Percentiles rank a stretch among this genome's conserved stretches.
Evolutionary conservation across 176 grass and related monocot species (phyloP).

Genomic region (Alloteropsis semialata): DNA sequence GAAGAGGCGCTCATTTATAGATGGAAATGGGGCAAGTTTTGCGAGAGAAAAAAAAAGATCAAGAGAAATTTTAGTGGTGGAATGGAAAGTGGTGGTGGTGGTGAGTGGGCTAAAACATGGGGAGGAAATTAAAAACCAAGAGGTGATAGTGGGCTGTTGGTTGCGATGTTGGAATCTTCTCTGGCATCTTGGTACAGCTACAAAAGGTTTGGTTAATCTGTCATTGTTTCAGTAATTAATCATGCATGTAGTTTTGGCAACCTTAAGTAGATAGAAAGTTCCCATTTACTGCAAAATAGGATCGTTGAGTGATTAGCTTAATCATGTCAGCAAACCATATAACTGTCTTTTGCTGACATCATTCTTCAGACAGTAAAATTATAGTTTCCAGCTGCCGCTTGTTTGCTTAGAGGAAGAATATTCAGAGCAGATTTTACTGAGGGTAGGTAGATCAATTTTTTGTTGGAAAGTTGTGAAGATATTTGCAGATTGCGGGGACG

Average conservation of each 20-base stretch:
- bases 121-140: constrained; percentile 27
- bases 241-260: neutral
- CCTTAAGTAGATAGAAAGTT: neutral
- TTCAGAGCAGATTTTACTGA: neutral
- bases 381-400: neutral
- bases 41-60: neutral
- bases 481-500: constrained; percentile 2
- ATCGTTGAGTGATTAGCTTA: no score
- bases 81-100: neutral
- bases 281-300: no score
- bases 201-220: neutral
- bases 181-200: constrained; percentile 12
- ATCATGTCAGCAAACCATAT: neutral
- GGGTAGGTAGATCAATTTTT: neutral
- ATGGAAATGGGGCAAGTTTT: neutral
- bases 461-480: neutral
- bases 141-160: constrained; percentile 6
- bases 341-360: neutral
- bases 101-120: constrained; percentile 19
- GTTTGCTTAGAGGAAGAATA: neutral
- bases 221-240: neutral
- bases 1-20: constrained; percentile 71
- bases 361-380: neutral
- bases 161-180: constrained; percentile 20
- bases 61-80: neutral